A percentile compares a stretch with the other conserved stretches of the same genome.
Conservation (phyloP, 495 filamentous ascomycete genomes). For the Aspergillus campestris region DNA sequence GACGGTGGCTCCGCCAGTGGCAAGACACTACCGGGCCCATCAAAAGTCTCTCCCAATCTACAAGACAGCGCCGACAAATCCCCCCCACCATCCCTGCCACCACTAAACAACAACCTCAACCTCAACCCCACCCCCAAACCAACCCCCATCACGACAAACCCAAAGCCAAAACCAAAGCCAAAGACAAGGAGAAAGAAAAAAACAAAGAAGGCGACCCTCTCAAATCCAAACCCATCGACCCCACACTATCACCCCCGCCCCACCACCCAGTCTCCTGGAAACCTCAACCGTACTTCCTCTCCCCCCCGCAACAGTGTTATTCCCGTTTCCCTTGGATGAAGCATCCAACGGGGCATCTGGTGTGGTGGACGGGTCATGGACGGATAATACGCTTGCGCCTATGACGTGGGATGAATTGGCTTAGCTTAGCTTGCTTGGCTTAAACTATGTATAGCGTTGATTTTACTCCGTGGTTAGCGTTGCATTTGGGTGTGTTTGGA, state of each 20-base stretch:
- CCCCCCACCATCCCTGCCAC: too few relatives aligned
- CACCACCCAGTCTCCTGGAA: conserved; percentile 22
- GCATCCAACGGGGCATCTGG: conserved; percentile 11
- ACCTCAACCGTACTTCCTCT: conserved; percentile 3
- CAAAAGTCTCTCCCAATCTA: background rate
- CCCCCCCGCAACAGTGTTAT: conserved; percentile 7
- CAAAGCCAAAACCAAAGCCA: too few relatives aligned
- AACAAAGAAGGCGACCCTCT: conserved; percentile 4
- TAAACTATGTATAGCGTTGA: too few relatives aligned
- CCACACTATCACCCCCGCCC: conserved; percentile 24
- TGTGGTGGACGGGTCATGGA: conserved; percentile 21
- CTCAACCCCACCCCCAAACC: too few relatives aligned
- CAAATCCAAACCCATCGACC: conserved; percentile 16
- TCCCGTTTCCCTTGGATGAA: conserved; percentile 32
- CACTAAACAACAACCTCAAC: too few relatives aligned
- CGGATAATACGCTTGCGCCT: conserved; percentile 37
- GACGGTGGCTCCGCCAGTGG: conserved; percentile 39
- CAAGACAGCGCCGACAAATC: background rate
- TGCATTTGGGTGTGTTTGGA: too few relatives aligned
- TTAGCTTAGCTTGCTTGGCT: conserved; percentile 4
- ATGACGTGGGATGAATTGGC: conserved; percentile 37
- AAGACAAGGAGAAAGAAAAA: background rate
- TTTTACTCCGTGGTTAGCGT: too few relatives aligned
- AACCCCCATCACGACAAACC: too few relatives aligned
- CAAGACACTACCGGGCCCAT: conserved; percentile 12